Conservation (phyloP, 768 basidiomycete genomes). For the Suillus americanus region DNA sequence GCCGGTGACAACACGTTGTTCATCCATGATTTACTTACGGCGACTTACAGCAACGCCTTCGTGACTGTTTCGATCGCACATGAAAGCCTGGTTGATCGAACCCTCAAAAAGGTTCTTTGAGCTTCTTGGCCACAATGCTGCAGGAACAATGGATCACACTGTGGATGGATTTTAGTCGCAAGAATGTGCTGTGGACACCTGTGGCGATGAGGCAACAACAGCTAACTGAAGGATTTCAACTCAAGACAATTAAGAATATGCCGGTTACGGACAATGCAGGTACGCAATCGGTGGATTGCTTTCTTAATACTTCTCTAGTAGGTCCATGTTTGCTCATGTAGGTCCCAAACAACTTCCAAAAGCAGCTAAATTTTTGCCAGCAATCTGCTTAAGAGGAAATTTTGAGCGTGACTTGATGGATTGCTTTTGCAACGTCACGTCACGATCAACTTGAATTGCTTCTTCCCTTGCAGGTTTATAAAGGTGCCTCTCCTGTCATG, state of each 20-base stretch:
- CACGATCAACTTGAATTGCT: conserved; percentile 20
- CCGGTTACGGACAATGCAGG: conserved; percentile 2
- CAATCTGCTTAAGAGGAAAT: conserved; percentile 20
- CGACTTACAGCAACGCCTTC: not conserved
- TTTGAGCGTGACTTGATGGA: conserved; percentile 17
- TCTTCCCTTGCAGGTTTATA: conserved; percentile 24
- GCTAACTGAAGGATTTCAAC: not conserved
- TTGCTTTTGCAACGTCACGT: conserved; percentile 34
- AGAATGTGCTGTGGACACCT: not conserved
- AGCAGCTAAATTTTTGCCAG: conserved; percentile 14
- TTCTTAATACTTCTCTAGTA: conserved; percentile 9
- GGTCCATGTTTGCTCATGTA: conserved; percentile 22
- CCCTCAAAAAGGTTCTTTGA: not conserved
- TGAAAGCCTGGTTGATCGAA: not conserved
- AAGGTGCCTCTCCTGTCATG: conserved; percentile 14
- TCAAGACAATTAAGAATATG: not conserved
- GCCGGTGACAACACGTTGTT: too few relatives aligned
- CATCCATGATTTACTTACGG: too few relatives aligned
- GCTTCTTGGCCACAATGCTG: not conserved
- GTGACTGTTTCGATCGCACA: not conserved
- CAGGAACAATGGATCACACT: not conserved
- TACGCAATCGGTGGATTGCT: conserved; percentile 27
- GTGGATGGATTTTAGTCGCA: not conserved
- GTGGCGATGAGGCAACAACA: not conserved
- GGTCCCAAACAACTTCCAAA: conserved; percentile 29